Conservation (phyloP, 805 yeast species). For the Danielia oregonensis region DNA sequence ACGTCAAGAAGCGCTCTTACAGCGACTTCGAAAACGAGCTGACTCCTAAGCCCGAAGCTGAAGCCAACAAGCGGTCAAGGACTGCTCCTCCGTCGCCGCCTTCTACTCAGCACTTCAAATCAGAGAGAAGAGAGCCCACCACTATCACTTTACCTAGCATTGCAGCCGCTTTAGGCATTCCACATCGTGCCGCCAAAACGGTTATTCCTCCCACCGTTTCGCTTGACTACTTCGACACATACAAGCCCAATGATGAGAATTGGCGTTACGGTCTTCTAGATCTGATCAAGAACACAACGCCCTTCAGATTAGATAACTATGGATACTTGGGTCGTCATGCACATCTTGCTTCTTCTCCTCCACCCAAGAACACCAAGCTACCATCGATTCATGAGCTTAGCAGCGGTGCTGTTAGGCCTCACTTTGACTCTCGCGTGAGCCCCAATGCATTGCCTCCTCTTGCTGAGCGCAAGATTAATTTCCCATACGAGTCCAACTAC, state of each 20-base stretch:
- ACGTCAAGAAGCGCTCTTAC: slow-evolving; percentile 25
- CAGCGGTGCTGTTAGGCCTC: slow-evolving; percentile 22
- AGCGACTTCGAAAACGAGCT: slow-evolving; percentile 20
- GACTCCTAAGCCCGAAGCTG: background rate
- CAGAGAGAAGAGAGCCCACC: background rate
- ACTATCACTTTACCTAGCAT: slow-evolving; percentile 32
- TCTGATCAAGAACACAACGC: slow-evolving; percentile 25
- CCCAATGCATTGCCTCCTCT: slow-evolving; percentile 19
- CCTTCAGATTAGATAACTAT: slow-evolving; percentile 25
- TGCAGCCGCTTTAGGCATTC: slow-evolving; percentile 22
- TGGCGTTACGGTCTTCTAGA: slow-evolving; percentile 42
- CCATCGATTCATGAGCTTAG: slow-evolving; percentile 12
- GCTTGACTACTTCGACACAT: slow-evolving; percentile 42
- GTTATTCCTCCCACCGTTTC: slow-evolving; percentile 36
- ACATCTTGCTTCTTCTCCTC: background rate
- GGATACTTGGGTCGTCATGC: slow-evolving; percentile 24
- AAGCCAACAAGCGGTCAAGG: slow-evolving; percentile 5
- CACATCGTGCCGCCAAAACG: background rate
- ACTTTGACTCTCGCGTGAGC: slow-evolving; percentile 36
- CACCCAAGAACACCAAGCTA: slow-evolving; percentile 4
- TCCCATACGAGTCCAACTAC: slow-evolving; percentile 53
- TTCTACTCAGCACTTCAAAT: background rate
- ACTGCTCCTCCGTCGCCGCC: slow-evolving; percentile 15
- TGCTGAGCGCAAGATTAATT: slow-evolving; percentile 38
- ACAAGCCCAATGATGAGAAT: slow-evolving; percentile 42